These are phyloP conservation scores for Bolboschoenus planiculmis DNA, from an alignment of 176 grass and related monocot species.

Conservation along the genomic window DNA sequence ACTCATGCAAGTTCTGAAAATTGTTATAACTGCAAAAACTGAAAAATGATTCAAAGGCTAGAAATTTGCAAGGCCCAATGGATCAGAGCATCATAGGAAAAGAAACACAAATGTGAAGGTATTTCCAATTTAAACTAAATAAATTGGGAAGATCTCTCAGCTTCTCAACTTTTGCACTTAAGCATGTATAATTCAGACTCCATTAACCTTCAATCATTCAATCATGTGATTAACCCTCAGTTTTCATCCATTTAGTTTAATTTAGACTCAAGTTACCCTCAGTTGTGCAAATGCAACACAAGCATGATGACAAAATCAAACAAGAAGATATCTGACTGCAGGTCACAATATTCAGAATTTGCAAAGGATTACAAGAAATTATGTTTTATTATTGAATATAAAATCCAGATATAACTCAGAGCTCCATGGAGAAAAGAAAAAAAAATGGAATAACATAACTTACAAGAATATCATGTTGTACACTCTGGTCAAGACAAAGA, in stretches of 20 bases:
- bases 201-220: neutral
- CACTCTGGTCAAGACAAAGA: conserved; percentile 80
- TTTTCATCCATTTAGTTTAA: neutral
- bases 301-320: neutral
- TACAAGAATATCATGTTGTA: conserved; percentile 97
- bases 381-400: neutral
- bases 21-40: neutral
- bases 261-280: neutral
- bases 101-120: neutral
- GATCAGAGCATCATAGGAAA: neutral
- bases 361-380: neutral
- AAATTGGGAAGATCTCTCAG: neutral
- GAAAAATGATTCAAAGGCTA: conserved; percentile 1
- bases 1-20: neutral
- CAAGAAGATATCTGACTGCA: neutral
- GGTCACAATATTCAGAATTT: neutral
- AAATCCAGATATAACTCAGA: neutral
- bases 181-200: neutral
- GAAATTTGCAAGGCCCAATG: neutral
- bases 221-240: neutral
- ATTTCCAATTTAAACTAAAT: neutral
- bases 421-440: neutral
- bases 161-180: neutral
- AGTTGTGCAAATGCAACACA: neutral
- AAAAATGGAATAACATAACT: conserved; percentile 22